Evolutionary conservation across 78 protist genomes (phyloP).

Genomic region (Dictyostelium firmibasis): DNA sequence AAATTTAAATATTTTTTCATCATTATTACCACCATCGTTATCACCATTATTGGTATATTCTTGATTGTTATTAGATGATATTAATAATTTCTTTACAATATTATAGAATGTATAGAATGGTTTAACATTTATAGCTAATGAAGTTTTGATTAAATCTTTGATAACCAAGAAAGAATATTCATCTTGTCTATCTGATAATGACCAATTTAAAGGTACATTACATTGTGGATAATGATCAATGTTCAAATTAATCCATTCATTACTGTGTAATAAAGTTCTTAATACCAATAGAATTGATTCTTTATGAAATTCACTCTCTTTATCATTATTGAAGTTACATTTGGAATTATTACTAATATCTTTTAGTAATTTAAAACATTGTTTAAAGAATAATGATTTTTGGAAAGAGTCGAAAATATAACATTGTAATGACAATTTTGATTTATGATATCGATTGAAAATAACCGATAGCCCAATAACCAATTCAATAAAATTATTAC

Average conservation of each 20-base stretch:
- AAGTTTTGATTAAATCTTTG: constrained; percentile 25
- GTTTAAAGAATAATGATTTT: constrained; percentile 3
- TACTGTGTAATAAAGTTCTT: background rate
- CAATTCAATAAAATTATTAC: background rate
- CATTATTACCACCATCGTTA: too few species aligned
- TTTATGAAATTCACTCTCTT: background rate
- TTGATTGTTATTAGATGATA: background rate
- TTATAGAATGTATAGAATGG: constrained; percentile 16
- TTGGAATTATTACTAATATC: background rate
- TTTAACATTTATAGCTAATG: constrained; percentile 16
- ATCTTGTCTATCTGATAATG: background rate
- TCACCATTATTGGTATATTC: background rate
- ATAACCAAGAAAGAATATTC: constrained; percentile 12
- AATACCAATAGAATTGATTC: background rate
- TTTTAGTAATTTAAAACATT: background rate
- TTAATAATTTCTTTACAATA: background rate
- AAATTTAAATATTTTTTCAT: background rate
- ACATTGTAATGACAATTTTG: constrained; percentile 8
- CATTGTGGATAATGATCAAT: constrained; percentile 19
- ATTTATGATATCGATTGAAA: background rate
- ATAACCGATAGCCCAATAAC: background rate
- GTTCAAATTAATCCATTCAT: constrained; percentile 58
- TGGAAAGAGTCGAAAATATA: constrained; percentile 29
- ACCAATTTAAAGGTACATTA: background rate
- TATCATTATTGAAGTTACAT: background rate